Base-by-base conservation (phyloP, 768 basidiomycete genomes). In the Rhizopogon vulgaris region DNA sequence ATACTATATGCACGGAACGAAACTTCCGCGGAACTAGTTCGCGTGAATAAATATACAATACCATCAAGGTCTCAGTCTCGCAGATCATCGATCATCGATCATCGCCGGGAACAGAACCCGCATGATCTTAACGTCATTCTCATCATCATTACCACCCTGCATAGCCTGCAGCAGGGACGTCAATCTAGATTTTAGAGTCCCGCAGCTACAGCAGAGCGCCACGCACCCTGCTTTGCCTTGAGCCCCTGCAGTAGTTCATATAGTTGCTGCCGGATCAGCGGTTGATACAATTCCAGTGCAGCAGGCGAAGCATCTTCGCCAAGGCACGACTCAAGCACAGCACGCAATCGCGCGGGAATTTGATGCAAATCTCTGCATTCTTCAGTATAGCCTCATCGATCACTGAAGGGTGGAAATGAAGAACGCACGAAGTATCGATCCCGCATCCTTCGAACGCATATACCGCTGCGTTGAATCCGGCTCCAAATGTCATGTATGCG, bases 401-500 rank as follows among this genome's bases (percentile, higher is more conserved):
- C 28, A 34, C 40, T 32, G 39, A 40, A 43, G 11, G 46, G 28
- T 14, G 28, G 41, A 10, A 2, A 48, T 39, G 71, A 14, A 3
- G 48, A 39, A 71, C 82, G 63, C 57, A 92, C 94, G 77, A 84
- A 60, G 94, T 80, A 54, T 85, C 78, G 56, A 98, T 90, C 38
- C 79, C 76, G 58, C 85, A 80, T 32, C 74, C 71, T 9, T 79
- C 76, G 62, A 98, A 96, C 0, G 92, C 89, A 37, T 70, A 74
- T 18, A 90, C 79, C 38, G 85, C 85, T 2, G 77, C 69, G 67
- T 94, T 93, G 73, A 96, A 94, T 58, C 94, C 87, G 62, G 87
- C 87, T 40, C 92, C 93, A 14, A 96, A 79, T 59, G 83, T 79
- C 49, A 98, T 89, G 66, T 93, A 98, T 49, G 89, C 79, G 66